Conservation (phyloP, 768 basidiomycete genomes). For the Fomitopsis serialis region DNA sequence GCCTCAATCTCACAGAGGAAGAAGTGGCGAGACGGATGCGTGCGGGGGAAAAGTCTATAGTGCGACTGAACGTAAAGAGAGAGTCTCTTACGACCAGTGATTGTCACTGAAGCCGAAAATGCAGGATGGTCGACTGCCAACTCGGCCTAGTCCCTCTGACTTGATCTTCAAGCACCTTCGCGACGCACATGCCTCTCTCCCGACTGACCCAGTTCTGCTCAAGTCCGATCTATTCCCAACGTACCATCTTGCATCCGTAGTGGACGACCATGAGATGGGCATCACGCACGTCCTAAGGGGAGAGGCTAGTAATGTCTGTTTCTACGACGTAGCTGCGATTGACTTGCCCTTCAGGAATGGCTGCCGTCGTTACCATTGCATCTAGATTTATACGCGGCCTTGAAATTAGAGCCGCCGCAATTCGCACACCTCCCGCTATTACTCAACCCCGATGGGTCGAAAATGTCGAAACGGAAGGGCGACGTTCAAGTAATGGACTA, state of each 20-base stretch:
- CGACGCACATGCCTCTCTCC: conserved; percentile 72
- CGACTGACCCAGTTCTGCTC: conserved; percentile 87
- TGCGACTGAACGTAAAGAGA: conserved; percentile 90
- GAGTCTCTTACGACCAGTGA: no score
- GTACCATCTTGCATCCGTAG: conserved; percentile 93
- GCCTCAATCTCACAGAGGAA: conserved; percentile 81
- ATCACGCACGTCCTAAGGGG: conserved; percentile 95
- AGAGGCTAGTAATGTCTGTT: conserved; percentile 51
- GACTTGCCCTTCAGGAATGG: conserved; percentile 75
- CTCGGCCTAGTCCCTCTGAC: conserved; percentile 48
- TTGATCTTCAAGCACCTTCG: conserved; percentile 71
- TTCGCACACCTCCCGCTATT: conserved; percentile 92
- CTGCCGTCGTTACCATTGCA: conserved; percentile 89
- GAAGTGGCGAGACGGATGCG: conserved; percentile 71
- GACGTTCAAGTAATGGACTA: conserved; percentile 86
- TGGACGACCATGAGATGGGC: conserved; percentile 94
- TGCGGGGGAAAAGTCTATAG: conserved; percentile 72
- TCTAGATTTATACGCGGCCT: conserved; percentile 78
- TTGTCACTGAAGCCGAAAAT: neutral
- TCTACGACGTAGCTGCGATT: neutral
- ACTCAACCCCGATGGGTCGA: conserved; percentile 84
- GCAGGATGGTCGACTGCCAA: conserved; percentile 56
- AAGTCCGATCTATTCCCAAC: conserved; percentile 94
- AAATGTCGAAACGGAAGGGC: conserved; percentile 93
- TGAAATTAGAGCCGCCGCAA: conserved; percentile 64